Base-by-base conservation (phyloP, 345 rosid species). In the Eucalyptus leucophloia region DNA sequence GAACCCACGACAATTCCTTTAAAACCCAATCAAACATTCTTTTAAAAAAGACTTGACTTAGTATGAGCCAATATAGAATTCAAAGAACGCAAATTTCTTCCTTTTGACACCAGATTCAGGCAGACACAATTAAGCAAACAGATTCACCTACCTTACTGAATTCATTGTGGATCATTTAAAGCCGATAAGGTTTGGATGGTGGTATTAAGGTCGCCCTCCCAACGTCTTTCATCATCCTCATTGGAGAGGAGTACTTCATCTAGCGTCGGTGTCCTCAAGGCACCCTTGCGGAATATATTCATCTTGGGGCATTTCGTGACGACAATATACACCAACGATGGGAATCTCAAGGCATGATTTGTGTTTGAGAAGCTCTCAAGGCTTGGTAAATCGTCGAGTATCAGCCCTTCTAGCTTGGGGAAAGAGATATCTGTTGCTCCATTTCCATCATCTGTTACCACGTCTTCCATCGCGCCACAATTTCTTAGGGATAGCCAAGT, bases 291-390 rank as follows among this genome's bases (percentile, higher is more conserved):
- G 1, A 58, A 58, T 58, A 58, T 26, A 12, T 58, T 58, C 12
- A 8, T 21, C 60, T 19, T 54, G 26, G 60, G 60, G 5, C 60
- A 54, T 0, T 54, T 21, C 0, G 0, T 8, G 28, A 54, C 0
- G 3, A 21, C 12, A 0, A 54, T 2, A 54, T 0, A 0, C 58
- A 2, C 26, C 10, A 21, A 1, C 0, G 11, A 54, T 3, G 58
- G 58, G 58, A 54, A 54, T 4, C 0, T 54, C 0, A 21, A 54
- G 58, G 58, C 0, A 0, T 11, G 0, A 21, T 21, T 54, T 0
- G 11, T 21, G 26, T 0, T 0, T 0, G 58, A 53, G 58, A 53
- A 53, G 58, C 58, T 53, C 58, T 53, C 24, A 19, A 53, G 58
- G 5, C 26, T 53, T 18, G 26, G 5, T 21, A 53, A 53, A 53